These are phyloP conservation scores for Erythrophleum fordii DNA, from an alignment of 306 rosid species.

Conservation along the genomic window DNA sequence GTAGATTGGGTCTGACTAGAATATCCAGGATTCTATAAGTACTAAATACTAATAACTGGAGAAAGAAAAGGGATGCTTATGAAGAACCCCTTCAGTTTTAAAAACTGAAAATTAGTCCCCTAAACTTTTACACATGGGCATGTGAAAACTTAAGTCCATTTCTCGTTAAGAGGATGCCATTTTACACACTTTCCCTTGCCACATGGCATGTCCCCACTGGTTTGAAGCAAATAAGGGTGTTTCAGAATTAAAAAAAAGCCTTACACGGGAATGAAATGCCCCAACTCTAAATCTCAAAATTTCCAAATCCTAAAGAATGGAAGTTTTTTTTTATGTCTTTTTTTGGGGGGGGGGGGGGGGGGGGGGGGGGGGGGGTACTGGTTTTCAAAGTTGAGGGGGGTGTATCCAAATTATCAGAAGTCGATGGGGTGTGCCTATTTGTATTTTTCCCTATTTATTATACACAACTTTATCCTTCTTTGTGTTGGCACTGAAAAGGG, in stretches of 20 bases:
- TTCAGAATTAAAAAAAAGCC: no score
- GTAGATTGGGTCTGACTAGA: background rate
- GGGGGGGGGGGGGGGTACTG: no score
- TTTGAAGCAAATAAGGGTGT: background rate
- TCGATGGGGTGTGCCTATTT: background rate
- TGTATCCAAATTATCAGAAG: background rate
- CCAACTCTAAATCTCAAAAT: background rate
- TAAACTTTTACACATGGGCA: background rate
- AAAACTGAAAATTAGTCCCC: background rate
- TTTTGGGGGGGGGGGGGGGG: no score
- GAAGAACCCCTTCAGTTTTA: background rate
- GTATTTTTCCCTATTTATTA: background rate
- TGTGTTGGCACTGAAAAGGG: background rate
- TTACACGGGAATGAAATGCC: background rate
- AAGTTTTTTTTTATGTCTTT: no score
- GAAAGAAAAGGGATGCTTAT: background rate
- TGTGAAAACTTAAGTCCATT: background rate
- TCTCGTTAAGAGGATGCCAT: background rate
- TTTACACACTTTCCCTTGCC: background rate
- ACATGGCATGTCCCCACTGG: background rate
- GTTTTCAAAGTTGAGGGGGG: background rate
- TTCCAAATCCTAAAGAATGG: background rate
- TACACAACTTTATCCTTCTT: background rate
- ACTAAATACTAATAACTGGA: background rate
- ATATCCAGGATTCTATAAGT: background rate